Evolutionary conservation across 2,329 filamentous ascomycete species (phyloP).

Genomic region (Fusarium decemcellulare): DNA sequence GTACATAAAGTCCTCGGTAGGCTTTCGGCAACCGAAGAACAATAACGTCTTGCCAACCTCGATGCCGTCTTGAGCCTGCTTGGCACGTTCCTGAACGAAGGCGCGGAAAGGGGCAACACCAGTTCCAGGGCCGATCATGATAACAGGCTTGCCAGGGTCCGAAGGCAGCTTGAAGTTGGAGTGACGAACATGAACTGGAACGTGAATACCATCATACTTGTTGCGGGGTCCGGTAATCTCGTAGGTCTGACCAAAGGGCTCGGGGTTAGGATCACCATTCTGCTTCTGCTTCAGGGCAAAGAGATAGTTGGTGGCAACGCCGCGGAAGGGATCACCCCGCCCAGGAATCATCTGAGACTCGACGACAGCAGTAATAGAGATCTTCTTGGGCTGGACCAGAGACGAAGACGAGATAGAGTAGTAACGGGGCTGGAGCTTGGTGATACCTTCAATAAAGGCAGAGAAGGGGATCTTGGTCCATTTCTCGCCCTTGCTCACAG

Average conservation of each 20-base stretch:
- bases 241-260: slow-evolving; percentile 88
- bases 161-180: slow-evolving; percentile 99
- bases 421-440: slow-evolving; percentile 97
- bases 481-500: slow-evolving; percentile 78
- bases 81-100: slow-evolving; percentile 94
- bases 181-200: slow-evolving; percentile 95
- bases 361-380: slow-evolving; percentile 95
- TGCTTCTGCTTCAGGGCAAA: slow-evolving; percentile 97
- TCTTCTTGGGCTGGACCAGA: slow-evolving; percentile 91
- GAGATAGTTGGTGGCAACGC: slow-evolving; percentile 97
- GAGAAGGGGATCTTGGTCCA: slow-evolving; percentile 95
- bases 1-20: slow-evolving; percentile 93
- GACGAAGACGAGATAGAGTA: slow-evolving; percentile 99
- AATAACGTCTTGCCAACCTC: slow-evolving; percentile 89
- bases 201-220: slow-evolving; percentile 96
- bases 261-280: slow-evolving; percentile 85
- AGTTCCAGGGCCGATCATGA: slow-evolving; percentile 96
- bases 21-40: slow-evolving; percentile 95
- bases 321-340: slow-evolving; percentile 85
- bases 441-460: slow-evolving; percentile 91
- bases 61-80: slow-evolving; percentile 83
- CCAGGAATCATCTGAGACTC: slow-evolving; percentile 86
- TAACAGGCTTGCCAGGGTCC: slow-evolving; percentile 92
- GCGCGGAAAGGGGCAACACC: slow-evolving; percentile 97
- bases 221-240: slow-evolving; percentile 90